These are phyloP conservation scores for Aspergillus puulaauensis DNA, from an alignment of 2,329 filamentous ascomycete genomes.

Conservation along the genomic window DNA sequence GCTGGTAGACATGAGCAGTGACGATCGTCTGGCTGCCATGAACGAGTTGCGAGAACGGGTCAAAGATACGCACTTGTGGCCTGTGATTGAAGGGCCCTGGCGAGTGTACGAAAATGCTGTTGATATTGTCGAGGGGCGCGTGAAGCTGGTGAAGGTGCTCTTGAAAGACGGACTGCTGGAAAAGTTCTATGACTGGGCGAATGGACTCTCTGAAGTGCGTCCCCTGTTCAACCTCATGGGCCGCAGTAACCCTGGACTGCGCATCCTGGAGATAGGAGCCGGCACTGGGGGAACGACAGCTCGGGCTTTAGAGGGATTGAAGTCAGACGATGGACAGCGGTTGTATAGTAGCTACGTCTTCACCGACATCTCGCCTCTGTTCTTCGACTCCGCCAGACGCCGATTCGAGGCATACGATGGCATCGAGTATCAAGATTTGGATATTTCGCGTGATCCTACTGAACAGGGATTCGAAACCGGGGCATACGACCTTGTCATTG, in stretches of 20 bases:
- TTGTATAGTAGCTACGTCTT: background rate
- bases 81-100: background rate
- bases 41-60: background rate
- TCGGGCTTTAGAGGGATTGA: background rate
- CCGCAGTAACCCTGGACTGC: constrained; percentile 24
- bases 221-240: constrained; percentile 8
- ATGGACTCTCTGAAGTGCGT: background rate
- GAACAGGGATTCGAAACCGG: constrained; percentile 30
- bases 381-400: background rate
- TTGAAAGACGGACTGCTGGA: background rate
- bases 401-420: constrained; percentile 1
- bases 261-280: constrained; percentile 28
- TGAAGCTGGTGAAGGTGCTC: background rate
- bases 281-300: constrained; percentile 23
- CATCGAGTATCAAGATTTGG: background rate
- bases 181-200: background rate
- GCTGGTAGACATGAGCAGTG: background rate
- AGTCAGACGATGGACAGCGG: background rate
- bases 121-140: background rate
- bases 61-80: background rate
- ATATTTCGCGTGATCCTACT: constrained; percentile 28
- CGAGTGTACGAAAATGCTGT: background rate
- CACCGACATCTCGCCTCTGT: background rate
- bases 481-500: constrained; percentile 35
- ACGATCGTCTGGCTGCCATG: background rate